Conservation (phyloP, 192 early-diverging fungal species). For the Mortierella hygrophila region DNA sequence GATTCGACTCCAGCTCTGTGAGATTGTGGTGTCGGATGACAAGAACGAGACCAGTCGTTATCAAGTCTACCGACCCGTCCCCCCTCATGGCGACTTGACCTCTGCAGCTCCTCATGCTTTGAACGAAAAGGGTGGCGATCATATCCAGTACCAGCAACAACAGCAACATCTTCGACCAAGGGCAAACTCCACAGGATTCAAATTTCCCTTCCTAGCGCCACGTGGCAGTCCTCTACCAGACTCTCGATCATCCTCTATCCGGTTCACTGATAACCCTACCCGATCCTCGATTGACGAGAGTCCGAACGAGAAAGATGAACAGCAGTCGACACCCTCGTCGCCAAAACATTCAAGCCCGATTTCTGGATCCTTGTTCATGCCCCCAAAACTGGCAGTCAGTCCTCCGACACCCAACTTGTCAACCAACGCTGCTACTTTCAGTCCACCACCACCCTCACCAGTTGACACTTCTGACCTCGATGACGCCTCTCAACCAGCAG, state of each 20-base stretch:
- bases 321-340: background rate
- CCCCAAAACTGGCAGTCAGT: slow-evolving; percentile 31
- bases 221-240: slow-evolving; percentile 15
- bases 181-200: slow-evolving; percentile 21
- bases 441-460: slow-evolving; percentile 14
- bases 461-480: background rate
- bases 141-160: too few relatives aligned
- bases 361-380: slow-evolving; percentile 44
- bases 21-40: slow-evolving; percentile 50
- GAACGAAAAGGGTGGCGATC: background rate
- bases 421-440: background rate
- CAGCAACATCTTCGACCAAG: background rate
- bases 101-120: background rate
- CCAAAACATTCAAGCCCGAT: slow-evolving; percentile 8
- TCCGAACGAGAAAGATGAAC: slow-evolving; percentile 1
- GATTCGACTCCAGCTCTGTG: slow-evolving; percentile 40
- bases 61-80: slow-evolving; percentile 45
- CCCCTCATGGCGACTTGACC: background rate
- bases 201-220: slow-evolving; percentile 18
- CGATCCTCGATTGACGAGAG: slow-evolving; percentile 4
- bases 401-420: slow-evolving; percentile 25
- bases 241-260: slow-evolving; percentile 32
- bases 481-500: background rate
- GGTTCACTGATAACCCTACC: slow-evolving; percentile 10
- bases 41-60: slow-evolving; percentile 49